Evolutionary conservation across 495 filamentous ascomycete species (phyloP), one percentile per base, ranked within the genome.

Genomic region (Darksidea phi): DNA sequence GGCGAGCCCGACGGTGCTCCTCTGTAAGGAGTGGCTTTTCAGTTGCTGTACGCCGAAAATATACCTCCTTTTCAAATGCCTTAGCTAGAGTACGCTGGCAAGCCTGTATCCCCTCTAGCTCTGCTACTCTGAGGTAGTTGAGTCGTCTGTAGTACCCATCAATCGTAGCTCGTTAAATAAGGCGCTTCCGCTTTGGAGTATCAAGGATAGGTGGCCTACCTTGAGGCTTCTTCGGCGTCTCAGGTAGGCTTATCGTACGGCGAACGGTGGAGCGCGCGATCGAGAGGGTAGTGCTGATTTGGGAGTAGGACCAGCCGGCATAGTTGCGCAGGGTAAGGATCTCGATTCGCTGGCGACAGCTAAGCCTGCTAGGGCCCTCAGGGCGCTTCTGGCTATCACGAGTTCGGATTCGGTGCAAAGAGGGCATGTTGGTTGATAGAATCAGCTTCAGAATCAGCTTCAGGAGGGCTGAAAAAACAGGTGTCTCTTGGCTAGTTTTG

Each of bases 31-130:
- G 10, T 1, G 50, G 50, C 50, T 36, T 54, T 20, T 36, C 21
- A n/a, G 50, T 54, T 5, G 50, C 50, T 36, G 37, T 20, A 15
- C 50, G 50, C 1, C 50, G 50, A 15, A 18, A 36, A 32, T 32
- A 32, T 3, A 10, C 28, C 45, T 50, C 56, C 32, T 57, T 48
- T 55, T 55, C 37, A 26, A 55, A 55, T 20, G 37, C 38, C 6
- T 20, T 25, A 6, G 36, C 24, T 13, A 55, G 41, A n/a, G 52
- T 25, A 43, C 52, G 34, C 52, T 34, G 42, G 36, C 20, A 55
- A 21, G 36, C 34, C 36, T 42, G 23, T 25, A 55, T 17, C 12
- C 36, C 36, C 41, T 43, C 36, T 15, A 45, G 18, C 24, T 10
- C 36, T 2, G 52, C 52, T 43, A 55, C 25, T 20, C 23, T 20